Conservation (phyloP, 768 basidiomycete genomes). For the Lentinula sp. region DNA sequence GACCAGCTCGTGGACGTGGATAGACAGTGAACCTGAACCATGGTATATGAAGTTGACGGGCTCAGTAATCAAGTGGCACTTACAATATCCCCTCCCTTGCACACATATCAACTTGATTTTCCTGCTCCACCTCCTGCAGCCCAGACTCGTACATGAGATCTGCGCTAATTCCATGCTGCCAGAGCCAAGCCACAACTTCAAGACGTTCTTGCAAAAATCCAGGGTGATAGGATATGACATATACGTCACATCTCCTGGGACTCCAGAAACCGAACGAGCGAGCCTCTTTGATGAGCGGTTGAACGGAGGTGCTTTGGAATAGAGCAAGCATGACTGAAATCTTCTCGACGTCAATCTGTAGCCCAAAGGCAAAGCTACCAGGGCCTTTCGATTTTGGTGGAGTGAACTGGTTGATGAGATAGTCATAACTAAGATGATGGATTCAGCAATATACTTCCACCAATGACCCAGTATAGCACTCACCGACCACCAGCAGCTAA, state of each 20-base stretch:
- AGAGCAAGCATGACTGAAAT: slow-evolving; percentile 64
- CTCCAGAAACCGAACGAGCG: slow-evolving; percentile 87
- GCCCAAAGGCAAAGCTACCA: slow-evolving; percentile 57
- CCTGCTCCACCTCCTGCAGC: slow-evolving; percentile 53
- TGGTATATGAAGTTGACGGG: not conserved
- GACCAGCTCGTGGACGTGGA: slow-evolving; percentile 46
- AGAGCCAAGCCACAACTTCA: slow-evolving; percentile 69
- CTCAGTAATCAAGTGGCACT: slow-evolving; percentile 16
- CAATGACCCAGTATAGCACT: slow-evolving; percentile 11
- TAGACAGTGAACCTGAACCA: slow-evolving; percentile 43
- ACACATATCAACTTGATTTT: slow-evolving; percentile 63
- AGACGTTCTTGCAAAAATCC: slow-evolving; percentile 74
- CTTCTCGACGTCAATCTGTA: slow-evolving; percentile 77
- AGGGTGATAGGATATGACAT: slow-evolving; percentile 71
- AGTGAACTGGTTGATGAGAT: slow-evolving; percentile 55
- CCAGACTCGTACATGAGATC: slow-evolving; percentile 85
- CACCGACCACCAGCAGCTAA: slow-evolving; percentile 82
- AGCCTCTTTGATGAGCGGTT: slow-evolving; percentile 67
- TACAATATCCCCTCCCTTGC: slow-evolving; percentile 81
- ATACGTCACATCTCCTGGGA: slow-evolving; percentile 85
- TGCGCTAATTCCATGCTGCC: slow-evolving; percentile 78
- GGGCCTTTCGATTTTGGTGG: slow-evolving; percentile 50
- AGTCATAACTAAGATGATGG: slow-evolving; percentile 53
- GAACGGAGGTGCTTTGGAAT: slow-evolving; percentile 64
- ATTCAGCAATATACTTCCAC: not conserved